Conservation (phyloP, 2,329 filamentous ascomycete species). For the Fusarium algeriense region DNA sequence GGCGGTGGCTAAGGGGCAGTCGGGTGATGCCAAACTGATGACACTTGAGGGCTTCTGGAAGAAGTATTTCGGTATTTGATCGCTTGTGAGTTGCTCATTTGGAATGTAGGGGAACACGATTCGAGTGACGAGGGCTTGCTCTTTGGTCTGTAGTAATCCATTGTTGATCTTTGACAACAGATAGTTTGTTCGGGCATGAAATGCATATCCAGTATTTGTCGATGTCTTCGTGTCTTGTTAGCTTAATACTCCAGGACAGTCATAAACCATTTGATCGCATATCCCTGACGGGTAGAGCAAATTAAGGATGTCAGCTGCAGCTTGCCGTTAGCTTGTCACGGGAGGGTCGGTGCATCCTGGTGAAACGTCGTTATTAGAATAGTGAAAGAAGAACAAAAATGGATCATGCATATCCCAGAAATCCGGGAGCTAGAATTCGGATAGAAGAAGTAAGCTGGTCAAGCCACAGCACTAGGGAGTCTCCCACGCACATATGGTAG, state of each 20-base stretch:
- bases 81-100: too few relatives aligned
- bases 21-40: slow-evolving; percentile 38
- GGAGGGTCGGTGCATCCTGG: not conserved
- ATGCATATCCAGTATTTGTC: not conserved
- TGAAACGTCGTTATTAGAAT: not conserved
- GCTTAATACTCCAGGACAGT: too few relatives aligned
- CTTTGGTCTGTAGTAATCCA: not conserved
- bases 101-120: too few relatives aligned
- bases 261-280: not conserved
- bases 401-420: not conserved
- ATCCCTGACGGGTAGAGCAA: not conserved
- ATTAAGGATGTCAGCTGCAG: not conserved
- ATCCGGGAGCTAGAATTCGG: not conserved
- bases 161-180: not conserved
- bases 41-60: slow-evolving; percentile 44
- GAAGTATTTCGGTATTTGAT: slow-evolving; percentile 41
- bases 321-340: not conserved
- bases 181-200: not conserved
- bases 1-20: slow-evolving; percentile 43
- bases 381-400: not conserved
- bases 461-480: not conserved
- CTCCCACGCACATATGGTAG: not conserved
- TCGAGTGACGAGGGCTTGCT: not conserved
- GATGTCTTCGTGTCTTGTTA: not conserved
- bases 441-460: not conserved